These are phyloP conservation scores for Aquilaria agallochum DNA, from an alignment of 441 rosid genomes.

Conservation along the genomic window DNA sequence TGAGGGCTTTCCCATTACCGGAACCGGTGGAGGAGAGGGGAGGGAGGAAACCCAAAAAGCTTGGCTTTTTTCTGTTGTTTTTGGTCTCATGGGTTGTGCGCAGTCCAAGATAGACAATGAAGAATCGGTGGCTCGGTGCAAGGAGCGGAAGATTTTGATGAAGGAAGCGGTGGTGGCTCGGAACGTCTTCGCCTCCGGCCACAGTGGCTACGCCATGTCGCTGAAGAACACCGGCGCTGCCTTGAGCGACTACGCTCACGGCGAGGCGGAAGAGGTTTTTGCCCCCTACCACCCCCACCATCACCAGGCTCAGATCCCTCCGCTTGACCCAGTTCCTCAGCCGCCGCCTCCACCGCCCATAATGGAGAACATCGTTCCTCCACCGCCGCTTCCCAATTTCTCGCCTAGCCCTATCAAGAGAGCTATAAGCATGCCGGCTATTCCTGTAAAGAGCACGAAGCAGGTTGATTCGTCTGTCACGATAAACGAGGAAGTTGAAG, in stretches of 20 bases:
- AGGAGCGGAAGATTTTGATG: constrained; percentile 48
- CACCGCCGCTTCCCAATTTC: constrained; percentile 57
- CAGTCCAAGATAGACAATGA: constrained; percentile 66
- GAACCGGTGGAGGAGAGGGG: neutral
- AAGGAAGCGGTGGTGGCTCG: constrained; percentile 57
- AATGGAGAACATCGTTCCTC: constrained; percentile 44
- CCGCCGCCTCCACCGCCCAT: constrained; percentile 52
- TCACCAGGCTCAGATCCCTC: constrained; percentile 21
- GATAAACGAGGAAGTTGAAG: constrained; percentile 43
- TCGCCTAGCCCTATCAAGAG: constrained; percentile 62
- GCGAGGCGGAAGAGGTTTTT: constrained; percentile 36
- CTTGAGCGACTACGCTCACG: constrained; percentile 60
- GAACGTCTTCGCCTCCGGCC: constrained; percentile 58
- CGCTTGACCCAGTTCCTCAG: constrained; percentile 27
- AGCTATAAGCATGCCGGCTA: constrained; percentile 44
- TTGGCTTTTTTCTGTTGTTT: neutral
- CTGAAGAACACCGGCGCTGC: constrained; percentile 64
- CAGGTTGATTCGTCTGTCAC: constrained; percentile 26
- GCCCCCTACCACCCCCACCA: constrained; percentile 18
- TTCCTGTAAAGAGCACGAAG: constrained; percentile 29
- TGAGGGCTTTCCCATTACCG: too few relatives aligned
- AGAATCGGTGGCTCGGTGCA: constrained; percentile 59
- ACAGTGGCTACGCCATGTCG: constrained; percentile 49
- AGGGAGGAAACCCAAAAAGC: neutral
- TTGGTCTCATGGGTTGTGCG: constrained; percentile 48